These are phyloP conservation scores for Coniferiporia sulphurascens DNA, from an alignment of 1,284 basidiomycete species.

Conservation along the genomic window DNA sequence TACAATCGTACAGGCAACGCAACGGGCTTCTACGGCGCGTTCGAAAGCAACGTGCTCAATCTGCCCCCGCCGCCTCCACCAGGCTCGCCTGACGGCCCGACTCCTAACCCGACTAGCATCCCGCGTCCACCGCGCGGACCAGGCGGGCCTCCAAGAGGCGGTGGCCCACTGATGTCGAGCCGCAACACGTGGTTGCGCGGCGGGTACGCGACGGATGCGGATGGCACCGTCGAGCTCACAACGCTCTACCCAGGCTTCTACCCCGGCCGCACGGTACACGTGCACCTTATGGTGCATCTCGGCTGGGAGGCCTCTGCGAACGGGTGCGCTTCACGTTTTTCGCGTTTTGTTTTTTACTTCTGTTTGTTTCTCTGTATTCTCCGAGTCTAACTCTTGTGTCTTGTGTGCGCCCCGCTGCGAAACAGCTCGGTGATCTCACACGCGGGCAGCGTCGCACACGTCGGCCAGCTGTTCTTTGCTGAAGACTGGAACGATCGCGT, in stretches of 20 bases:
- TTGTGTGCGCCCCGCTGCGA: background rate
- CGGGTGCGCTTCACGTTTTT: constrained; percentile 36
- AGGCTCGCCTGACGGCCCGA: too few species aligned
- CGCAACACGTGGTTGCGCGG: constrained; percentile 57
- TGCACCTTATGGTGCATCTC: constrained; percentile 50
- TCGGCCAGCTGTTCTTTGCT: constrained; percentile 66
- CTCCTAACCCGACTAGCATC: too few species aligned
- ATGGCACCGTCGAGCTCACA: constrained; percentile 64
- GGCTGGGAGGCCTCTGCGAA: constrained; percentile 34
- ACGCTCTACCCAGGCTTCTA: constrained; percentile 69
- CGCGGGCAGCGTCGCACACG: constrained; percentile 43
- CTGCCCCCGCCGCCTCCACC: too few species aligned
- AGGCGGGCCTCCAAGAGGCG: background rate
- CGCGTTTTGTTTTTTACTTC: constrained; percentile 6
- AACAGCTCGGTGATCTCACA: constrained; percentile 33
- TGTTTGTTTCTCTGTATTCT: constrained; percentile 16
- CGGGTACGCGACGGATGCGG: constrained; percentile 60
- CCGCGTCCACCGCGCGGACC: background rate
- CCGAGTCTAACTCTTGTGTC: background rate
- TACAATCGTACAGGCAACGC: constrained; percentile 48
- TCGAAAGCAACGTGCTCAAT: constrained; percentile 6
- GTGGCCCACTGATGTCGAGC: constrained; percentile 14
- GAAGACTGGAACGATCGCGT: constrained; percentile 47
- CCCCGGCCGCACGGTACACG: constrained; percentile 47
- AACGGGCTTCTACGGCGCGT: constrained; percentile 45